Evolutionary conservation across 1,284 basidiomycete genomes (phyloP).

Genomic region (Cryptococcus sp.): DNA sequence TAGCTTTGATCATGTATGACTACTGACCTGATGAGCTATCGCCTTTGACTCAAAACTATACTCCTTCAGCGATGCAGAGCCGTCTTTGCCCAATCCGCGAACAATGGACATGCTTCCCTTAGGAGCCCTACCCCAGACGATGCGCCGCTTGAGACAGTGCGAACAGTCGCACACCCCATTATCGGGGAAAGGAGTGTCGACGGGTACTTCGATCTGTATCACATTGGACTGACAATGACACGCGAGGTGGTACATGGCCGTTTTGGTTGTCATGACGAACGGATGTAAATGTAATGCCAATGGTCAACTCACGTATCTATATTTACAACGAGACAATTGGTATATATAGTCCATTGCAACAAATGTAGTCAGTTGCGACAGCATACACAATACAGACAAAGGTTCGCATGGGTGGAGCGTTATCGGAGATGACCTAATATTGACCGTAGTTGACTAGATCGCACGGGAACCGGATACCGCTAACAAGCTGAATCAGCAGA

Average conservation of each 20-base stretch:
- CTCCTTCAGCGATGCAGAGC: slow-evolving; percentile 4
- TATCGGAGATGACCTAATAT: too few species aligned
- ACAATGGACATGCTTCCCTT: slow-evolving; percentile 3
- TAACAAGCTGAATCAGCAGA: too few species aligned
- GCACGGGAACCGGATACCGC: too few species aligned
- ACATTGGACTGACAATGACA: slow-evolving; percentile 27
- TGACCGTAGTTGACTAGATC: too few species aligned
- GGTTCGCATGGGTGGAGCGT: too few species aligned
- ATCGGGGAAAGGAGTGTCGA: slow-evolving; percentile 7
- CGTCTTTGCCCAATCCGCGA: slow-evolving; percentile 15
- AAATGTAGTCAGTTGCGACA: too few species aligned
- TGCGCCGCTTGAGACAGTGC: slow-evolving; percentile 20
- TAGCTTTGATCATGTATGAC: neutral
- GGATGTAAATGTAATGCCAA: neutral
- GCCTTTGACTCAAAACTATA: slow-evolving; percentile 23
- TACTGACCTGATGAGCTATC: slow-evolving; percentile 17
- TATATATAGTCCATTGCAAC: too few species aligned
- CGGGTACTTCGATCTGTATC: slow-evolving; percentile 13
- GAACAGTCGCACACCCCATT: slow-evolving; percentile 25
- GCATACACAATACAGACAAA: too few species aligned
- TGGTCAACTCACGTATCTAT: neutral
- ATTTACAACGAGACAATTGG: too few species aligned
- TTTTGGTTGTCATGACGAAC: neutral
- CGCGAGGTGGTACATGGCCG: slow-evolving; percentile 15
- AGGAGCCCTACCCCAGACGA: slow-evolving; percentile 20